phyloP scores from a whole-genome alignment of 1,139 yeast species.

The Kodamaea suecica region DNA sequence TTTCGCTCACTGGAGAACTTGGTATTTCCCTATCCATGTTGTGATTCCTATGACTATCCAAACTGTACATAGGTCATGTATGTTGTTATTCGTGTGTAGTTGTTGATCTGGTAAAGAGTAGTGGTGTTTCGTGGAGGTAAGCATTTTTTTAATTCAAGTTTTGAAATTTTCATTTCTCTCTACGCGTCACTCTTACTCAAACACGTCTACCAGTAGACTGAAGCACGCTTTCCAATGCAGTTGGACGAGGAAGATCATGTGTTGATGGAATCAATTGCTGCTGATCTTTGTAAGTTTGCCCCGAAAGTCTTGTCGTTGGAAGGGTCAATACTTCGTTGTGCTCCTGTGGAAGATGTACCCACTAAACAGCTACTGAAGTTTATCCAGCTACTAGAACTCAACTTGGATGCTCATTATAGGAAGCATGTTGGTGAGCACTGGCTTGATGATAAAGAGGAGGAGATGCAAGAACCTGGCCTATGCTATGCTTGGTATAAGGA shows the following conservation, averaged over 20 bases:
- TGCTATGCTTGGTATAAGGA: conserved; percentile 33
- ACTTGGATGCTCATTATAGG: conserved; percentile 30
- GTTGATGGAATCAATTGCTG: conserved; percentile 19
- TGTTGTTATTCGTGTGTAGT: too few relatives aligned
- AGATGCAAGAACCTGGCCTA: conserved; percentile 46
- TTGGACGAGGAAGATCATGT: conserved; percentile 23
- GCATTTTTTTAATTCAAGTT: too few relatives aligned
- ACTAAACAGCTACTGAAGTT: conserved; percentile 15
- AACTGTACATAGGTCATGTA: neutral
- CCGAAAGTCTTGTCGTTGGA: conserved; percentile 14
- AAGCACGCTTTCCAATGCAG: neutral
- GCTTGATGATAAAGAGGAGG: conserved; percentile 41
- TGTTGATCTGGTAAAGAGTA: too few relatives aligned
- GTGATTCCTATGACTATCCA: neutral
- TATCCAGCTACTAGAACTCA: conserved; percentile 26
- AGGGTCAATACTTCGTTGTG: conserved; percentile 7
- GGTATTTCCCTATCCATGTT: neutral
- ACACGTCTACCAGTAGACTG: neutral
- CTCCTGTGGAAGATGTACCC: conserved; percentile 14
- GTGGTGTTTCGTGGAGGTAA: too few relatives aligned
- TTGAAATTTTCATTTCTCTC: too few relatives aligned
- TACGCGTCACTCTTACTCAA: conserved; percentile 1
- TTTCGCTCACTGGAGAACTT: neutral
- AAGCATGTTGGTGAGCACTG: conserved; percentile 39
- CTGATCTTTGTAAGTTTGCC: conserved; percentile 14